Percentiles rank a stretch among this genome's conserved stretches.
Evolutionary conservation across 2,329 filamentous ascomycete species (phyloP).

Genomic region (Cladophialophora carrionii): DNA sequence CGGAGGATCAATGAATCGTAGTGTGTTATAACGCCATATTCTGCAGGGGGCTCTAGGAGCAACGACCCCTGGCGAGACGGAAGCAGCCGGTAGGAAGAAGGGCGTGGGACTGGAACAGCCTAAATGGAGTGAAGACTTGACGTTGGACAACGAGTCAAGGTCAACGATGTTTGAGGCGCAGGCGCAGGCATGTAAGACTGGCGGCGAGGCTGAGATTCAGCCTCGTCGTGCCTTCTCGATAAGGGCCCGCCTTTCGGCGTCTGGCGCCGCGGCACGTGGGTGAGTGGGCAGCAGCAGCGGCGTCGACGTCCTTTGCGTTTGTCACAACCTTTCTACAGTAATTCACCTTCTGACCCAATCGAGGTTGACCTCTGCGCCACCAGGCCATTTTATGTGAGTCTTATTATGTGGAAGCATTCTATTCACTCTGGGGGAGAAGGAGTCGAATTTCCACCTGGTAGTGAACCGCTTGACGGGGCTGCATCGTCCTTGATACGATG

Average conservation of each 20-base stretch:
- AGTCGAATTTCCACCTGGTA: neutral
- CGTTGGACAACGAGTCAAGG: neutral
- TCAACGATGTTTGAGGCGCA: neutral
- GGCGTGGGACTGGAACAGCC: too few species aligned
- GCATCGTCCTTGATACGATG: neutral
- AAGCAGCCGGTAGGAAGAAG: neutral
- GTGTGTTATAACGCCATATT: constrained; percentile 9
- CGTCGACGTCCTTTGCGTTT: neutral
- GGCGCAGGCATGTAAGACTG: constrained; percentile 1
- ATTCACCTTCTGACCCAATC: neutral
- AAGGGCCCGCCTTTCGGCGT: neutral
- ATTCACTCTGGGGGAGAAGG: neutral
- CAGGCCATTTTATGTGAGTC: neutral
- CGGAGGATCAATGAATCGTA: constrained; percentile 3
- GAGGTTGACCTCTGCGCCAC: neutral
- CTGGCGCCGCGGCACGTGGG: neutral
- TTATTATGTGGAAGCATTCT: neutral
- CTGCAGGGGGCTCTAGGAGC: neutral
- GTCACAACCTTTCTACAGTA: neutral
- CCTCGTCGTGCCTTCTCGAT: neutral
- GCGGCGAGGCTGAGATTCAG: neutral
- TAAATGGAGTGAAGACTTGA: neutral
- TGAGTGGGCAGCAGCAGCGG: neutral
- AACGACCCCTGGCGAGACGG: neutral
- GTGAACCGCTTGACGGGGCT: constrained; percentile 1